These are phyloP conservation scores for Syzygium syzygioides DNA, from an alignment of 441 rosid genomes.

Conservation along the genomic window DNA sequence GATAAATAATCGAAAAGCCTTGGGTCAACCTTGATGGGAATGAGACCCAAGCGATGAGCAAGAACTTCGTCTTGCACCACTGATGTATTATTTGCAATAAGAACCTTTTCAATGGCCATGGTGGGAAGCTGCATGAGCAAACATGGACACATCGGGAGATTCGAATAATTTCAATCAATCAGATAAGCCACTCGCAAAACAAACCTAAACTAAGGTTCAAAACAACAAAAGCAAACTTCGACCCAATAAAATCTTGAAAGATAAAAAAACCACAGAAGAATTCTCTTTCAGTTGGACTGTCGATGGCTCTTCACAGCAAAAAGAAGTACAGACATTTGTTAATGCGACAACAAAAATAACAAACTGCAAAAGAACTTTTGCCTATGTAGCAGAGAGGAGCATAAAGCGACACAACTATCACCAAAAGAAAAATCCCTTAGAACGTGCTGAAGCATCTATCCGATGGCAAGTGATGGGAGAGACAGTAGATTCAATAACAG, in stretches of 20 bases:
- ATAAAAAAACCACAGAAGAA: not conserved
- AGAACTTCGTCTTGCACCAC: conserved; percentile 90
- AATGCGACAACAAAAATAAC: not conserved
- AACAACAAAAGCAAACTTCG: not conserved
- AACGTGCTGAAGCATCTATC: not conserved
- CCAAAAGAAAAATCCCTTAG: not conserved
- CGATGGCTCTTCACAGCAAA: not conserved
- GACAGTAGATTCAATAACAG: too few relatives aligned
- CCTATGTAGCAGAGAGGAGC: not conserved
- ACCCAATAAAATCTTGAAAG: not conserved
- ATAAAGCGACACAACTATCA: not conserved
- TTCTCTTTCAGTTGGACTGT: not conserved
- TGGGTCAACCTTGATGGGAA: conserved; percentile 81
- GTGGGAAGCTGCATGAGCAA: conserved; percentile 61
- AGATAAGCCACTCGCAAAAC: not conserved
- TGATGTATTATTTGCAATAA: conserved; percentile 85
- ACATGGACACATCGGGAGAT: not conserved
- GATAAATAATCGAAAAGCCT: conserved; percentile 81
- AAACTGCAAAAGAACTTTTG: not conserved
- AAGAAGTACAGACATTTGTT: not conserved
- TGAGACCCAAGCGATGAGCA: conserved; percentile 87
- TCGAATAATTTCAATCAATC: not conserved
- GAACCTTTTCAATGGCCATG: conserved; percentile 93
- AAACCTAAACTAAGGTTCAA: not conserved
- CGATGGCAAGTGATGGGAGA: not conserved